Conservation (phyloP, 768 basidiomycete genomes). For the Amanita phalloides region DNA sequence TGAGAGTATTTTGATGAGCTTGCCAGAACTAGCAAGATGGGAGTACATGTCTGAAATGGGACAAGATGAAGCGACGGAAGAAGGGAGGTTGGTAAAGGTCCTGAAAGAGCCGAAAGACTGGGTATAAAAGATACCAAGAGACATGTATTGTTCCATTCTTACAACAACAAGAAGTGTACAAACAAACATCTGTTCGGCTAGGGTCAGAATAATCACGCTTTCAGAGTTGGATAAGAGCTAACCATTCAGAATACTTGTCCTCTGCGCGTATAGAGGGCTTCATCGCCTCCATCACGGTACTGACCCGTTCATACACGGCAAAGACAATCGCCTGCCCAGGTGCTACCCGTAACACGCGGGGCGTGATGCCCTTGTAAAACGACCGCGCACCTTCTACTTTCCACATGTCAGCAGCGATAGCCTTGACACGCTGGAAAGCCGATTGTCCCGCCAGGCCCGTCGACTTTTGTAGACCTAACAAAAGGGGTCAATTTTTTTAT, state of each 20-base stretch:
- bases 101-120: constrained; percentile 57
- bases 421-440: constrained; percentile 67
- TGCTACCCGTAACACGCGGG: constrained; percentile 90
- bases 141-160: too few relatives aligned
- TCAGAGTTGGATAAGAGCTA: neutral
- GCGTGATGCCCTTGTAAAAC: constrained; percentile 99
- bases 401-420: constrained; percentile 92
- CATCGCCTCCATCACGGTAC: constrained; percentile 60
- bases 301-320: constrained; percentile 91
- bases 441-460: constrained; percentile 62
- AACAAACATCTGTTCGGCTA: too few relatives aligned
- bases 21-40: constrained; percentile 83
- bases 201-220: neutral
- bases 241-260: constrained; percentile 56
- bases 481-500: neutral
- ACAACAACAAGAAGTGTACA: too few relatives aligned
- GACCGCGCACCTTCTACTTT: constrained; percentile 75
- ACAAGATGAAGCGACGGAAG: constrained; percentile 44
- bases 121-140: constrained; percentile 17
- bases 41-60: constrained; percentile 81
- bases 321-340: constrained; percentile 97
- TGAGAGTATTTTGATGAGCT: constrained; percentile 84
- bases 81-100: constrained; percentile 51
- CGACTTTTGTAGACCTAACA: constrained; percentile 74
- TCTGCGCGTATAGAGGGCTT: constrained; percentile 44